phyloP scores from a whole-genome alignment of 768 basidiomycete genomes.

The Agrocybe praecox region DNA sequence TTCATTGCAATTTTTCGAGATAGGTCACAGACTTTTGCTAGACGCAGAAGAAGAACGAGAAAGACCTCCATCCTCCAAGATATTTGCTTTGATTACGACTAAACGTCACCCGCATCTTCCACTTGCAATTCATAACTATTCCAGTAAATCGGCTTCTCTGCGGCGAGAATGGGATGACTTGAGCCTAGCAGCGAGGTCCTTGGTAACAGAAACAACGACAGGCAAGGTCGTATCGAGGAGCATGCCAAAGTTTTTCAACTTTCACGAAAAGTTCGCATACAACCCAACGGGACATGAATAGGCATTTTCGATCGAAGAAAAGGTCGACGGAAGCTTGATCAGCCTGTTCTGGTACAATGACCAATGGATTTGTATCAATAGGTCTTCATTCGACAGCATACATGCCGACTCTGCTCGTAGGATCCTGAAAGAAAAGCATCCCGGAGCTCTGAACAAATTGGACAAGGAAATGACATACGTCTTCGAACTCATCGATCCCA shows the following conservation, averaged over 20 bases:
- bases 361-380: slow-evolving; percentile 17
- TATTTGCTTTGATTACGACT: slow-evolving; percentile 17
- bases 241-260: slow-evolving; percentile 27
- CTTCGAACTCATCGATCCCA: slow-evolving; percentile 25
- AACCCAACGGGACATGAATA: slow-evolving; percentile 21
- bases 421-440: slow-evolving; percentile 20
- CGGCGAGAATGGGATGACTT: slow-evolving; percentile 15
- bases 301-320: slow-evolving; percentile 23
- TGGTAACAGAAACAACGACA: slow-evolving; percentile 19
- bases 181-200: slow-evolving; percentile 18
- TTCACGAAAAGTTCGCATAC: slow-evolving; percentile 23
- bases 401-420: slow-evolving; percentile 18
- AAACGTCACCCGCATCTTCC: slow-evolving; percentile 23
- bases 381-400: slow-evolving; percentile 19
- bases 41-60: too few relatives aligned
- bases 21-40: too few relatives aligned
- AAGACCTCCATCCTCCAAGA: slow-evolving; percentile 3
- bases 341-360: slow-evolving; percentile 21
- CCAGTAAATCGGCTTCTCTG: slow-evolving; percentile 14
- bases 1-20: too few relatives aligned
- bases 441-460: slow-evolving; percentile 15
- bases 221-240: slow-evolving; percentile 24
- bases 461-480: slow-evolving; percentile 23
- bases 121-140: slow-evolving; percentile 24
- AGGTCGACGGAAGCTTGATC: slow-evolving; percentile 27